These are phyloP conservation scores for Lipomyces anomalus DNA, from an alignment of 805 yeast species.

Conservation along the genomic window DNA sequence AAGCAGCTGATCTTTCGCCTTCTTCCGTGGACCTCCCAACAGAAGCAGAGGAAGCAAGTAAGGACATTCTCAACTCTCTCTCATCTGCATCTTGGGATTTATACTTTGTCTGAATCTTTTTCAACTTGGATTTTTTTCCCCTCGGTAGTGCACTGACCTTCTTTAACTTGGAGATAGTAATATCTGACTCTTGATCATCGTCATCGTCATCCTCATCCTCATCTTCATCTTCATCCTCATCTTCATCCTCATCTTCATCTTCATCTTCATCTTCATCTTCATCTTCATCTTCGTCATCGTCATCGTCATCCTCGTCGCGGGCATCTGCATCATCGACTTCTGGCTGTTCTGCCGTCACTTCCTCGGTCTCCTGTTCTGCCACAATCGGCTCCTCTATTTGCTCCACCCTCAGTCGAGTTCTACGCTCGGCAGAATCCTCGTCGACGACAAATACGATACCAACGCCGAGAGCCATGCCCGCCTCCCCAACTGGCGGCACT, in stretches of 20 bases:
- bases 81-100: constrained; percentile 92
- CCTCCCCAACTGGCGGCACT: constrained; percentile 6
- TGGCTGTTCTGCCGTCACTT: constrained; percentile 4
- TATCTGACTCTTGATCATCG: constrained; percentile 6
- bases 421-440: constrained; percentile 42
- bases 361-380: constrained; percentile 7
- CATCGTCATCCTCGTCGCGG: not conserved
- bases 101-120: constrained; percentile 76
- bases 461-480: constrained; percentile 85
- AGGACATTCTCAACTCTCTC: constrained; percentile 64
- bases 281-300: not conserved
- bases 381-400: constrained; percentile 6
- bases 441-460: constrained; percentile 72
- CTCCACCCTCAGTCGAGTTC: constrained; percentile 26
- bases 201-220: constrained; percentile 11
- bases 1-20: constrained; percentile 24
- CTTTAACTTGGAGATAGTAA: not conserved
- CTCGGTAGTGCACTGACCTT: constrained; percentile 41
- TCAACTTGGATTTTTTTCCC: constrained; percentile 79
- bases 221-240: constrained; percentile 6
- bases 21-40: constrained; percentile 10
- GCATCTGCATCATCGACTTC: not conserved
- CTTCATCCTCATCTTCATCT: constrained; percentile 1
- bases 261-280: constrained; percentile 1
- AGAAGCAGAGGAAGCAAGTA: constrained; percentile 70